Evolutionary conservation across 306 rosid genomes (phyloP), one percentile per base, ranked within the genome.

Genomic region (Medicago ruthenica): DNA sequence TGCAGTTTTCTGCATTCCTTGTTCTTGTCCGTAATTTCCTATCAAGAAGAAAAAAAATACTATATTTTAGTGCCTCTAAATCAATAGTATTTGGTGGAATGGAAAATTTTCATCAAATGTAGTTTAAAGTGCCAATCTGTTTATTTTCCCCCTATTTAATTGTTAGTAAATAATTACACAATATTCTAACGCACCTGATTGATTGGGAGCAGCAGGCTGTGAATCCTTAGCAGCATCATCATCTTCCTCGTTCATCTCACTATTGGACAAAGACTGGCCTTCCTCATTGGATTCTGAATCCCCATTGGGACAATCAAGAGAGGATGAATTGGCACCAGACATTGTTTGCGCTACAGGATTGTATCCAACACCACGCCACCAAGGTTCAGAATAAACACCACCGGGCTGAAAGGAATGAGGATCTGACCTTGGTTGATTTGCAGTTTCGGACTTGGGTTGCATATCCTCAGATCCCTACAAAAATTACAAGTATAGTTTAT

Each of bases 231-330:
- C 39, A 31, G 84, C 85, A 80, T 85, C 95, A 68, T 92, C 96
- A 27, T 92, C 96, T 47, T 92, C 96, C 79, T 88, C 91, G 67
- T 91, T 87, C 79, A 76, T 41, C 36, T 80, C 93, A 83, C 87
- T 87, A 83, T 89, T 88, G 48, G 99, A 92, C 80, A 80, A 69
- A 50, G 97, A 95, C 16, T 82, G 97, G 42, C 87, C 92, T 18
- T 90, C 97, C 11, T 90, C 97, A 55, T 88, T 88, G 63, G 97
- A 92, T 74, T 89, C 97, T 16, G 99, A 87, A 77, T 81, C 89
- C 84, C 88, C 92, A 85, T 92, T 92, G 75, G 84, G 89, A 81
- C 86, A 81, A 55, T 90, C 97, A 48, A 89, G 78, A 9, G 91
- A 89, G 67, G 99, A 85, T 5, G 97, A 90, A 85, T 86, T 85